Evolutionary conservation across 257 asterid species (phyloP).

Genomic region (Nicotiana undulata): DNA sequence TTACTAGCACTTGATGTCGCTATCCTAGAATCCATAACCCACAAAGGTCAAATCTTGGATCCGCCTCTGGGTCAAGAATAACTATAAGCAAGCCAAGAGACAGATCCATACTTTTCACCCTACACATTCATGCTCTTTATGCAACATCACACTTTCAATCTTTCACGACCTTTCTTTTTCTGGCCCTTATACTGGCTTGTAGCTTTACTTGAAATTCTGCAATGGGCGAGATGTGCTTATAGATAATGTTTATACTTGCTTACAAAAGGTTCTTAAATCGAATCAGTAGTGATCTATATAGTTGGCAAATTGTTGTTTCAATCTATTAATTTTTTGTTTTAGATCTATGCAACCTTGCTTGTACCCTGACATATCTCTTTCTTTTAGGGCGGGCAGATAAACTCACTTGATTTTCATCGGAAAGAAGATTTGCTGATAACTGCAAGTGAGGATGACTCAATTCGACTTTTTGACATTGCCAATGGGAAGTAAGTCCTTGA

Average conservation of each 20-base stretch:
- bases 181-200: not conserved
- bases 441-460: constrained; percentile 83
- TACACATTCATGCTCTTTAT: not conserved
- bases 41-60: too few species aligned
- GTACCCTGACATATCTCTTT: not conserved
- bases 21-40: too few species aligned
- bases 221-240: not conserved
- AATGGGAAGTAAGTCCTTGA: constrained; percentile 60
- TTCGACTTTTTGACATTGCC: constrained; percentile 69
- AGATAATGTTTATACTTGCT: not conserved
- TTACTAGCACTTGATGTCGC: too few species aligned
- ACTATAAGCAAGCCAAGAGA: not conserved
- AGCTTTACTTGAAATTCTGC: not conserved
- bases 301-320: not conserved
- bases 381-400: constrained; percentile 73
- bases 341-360: not conserved
- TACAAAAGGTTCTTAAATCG: not conserved
- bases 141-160: not conserved
- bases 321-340: not conserved
- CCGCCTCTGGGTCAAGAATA: not conserved
- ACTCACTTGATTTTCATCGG: constrained; percentile 84
- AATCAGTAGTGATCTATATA: not conserved
- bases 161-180: not conserved
- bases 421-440: constrained; percentile 77
- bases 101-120: not conserved